Evolutionary conservation across 2,329 filamentous ascomycete species (phyloP), one percentile per base, ranked within the genome.

Genomic region (Phyllosticta citrichinensis): DNA sequence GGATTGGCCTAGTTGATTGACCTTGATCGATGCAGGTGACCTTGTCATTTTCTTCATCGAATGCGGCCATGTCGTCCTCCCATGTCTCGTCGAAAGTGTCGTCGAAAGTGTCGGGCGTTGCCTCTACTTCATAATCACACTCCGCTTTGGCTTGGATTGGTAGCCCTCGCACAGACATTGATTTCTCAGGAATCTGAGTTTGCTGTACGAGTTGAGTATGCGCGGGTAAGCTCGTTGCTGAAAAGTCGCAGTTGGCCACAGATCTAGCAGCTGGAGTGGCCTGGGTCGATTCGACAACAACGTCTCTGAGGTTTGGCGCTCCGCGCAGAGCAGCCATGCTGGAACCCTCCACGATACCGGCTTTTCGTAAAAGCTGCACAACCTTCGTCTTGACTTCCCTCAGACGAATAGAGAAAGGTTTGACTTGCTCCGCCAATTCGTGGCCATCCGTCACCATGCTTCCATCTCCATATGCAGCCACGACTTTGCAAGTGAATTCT

Each of bases 121-220:
- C 35, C 17, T 40, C 40, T 47, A n/a, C 40, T 47, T 47, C 40
- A 47, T 47, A n/a, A 5, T 47, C 40, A 30, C 9, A 5, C 14
- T 8, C 6, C 17, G 40, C 17, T 47, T 17, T 8, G 17, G 40
- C 14, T n/a, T n/a, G 12, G 17, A 14, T n/a, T 47, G 17, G 8
- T 47, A 8, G 40, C 4, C 2, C 2, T n/a, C 12, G 40, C 40
- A 14, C 3, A n/a, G n/a, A 47, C 6, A 19, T n/a, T n/a, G n/a
- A 66, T 40, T 63, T 66, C n/a, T 63, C 61, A n/a, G 66, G 62
- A 35, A 67, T 57, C 33, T 74, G 71, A 8, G 68, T 72, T 52
- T 69, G 68, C 57, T 68, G 72, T 9, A 68, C 63, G 51, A 68
- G 72, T 62, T 74, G 71, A 17, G 71, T 74, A 12, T 53, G 52